These are phyloP conservation scores for Gillenia trifoliata DNA, from an alignment of 306 rosid genomes.

Conservation along the genomic window DNA sequence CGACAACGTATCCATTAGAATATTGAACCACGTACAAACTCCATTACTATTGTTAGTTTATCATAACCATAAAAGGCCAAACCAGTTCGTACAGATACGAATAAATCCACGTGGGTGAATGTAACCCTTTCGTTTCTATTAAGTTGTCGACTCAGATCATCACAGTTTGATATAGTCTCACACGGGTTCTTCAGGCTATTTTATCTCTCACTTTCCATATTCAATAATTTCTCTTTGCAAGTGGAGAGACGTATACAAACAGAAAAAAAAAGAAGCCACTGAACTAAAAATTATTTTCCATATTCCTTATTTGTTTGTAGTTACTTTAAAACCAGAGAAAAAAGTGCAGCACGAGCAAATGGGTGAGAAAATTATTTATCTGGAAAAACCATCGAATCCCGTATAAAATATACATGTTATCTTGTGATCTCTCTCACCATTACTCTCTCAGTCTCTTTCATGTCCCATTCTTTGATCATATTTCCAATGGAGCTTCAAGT, in stretches of 20 bases:
- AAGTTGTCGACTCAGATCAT: not conserved
- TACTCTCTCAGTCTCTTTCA: not conserved
- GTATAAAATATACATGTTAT: not conserved
- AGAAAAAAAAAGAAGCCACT: constrained; percentile 4
- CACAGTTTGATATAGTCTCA: not conserved
- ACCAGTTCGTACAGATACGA: constrained; percentile 10
- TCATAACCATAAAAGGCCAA: not conserved
- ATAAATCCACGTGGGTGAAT: constrained; percentile 24
- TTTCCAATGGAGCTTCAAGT: constrained; percentile 27
- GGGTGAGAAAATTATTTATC: not conserved
- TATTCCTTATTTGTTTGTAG: not conserved
- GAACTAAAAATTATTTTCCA: not conserved
- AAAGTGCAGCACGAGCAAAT: too few relatives aligned
- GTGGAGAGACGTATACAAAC: not conserved
- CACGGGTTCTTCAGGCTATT: constrained; percentile 26
- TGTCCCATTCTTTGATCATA: not conserved
- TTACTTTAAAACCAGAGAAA: too few relatives aligned
- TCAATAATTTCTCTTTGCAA: not conserved
- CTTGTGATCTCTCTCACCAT: constrained; percentile 8
- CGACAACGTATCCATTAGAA: too few relatives aligned
- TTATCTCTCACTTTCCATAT: not conserved
- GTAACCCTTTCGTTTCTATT: not conserved
- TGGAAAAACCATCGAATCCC: not conserved
- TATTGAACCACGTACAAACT: too few relatives aligned
- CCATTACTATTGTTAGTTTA: not conserved